Percentiles rank a stretch among this genome's conserved stretches.
Conservation (phyloP, 1,284 basidiomycete genomes). For the Ustilago vetiveriae region DNA sequence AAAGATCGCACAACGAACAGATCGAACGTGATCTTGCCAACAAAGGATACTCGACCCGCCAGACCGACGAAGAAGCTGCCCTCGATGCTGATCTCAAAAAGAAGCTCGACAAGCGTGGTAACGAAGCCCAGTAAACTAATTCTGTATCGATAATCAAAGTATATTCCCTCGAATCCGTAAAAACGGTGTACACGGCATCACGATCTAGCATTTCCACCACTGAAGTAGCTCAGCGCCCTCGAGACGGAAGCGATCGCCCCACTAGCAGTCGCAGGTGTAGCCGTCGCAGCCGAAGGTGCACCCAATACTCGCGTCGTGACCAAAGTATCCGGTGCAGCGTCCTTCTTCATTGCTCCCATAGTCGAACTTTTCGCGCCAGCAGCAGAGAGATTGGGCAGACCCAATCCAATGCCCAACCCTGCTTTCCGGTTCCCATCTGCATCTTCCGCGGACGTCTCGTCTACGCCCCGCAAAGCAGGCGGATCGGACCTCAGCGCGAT, state of each 20-base stretch:
- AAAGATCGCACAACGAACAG: constrained; percentile 32
- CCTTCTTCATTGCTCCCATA: constrained; percentile 5
- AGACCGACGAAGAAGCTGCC: constrained; percentile 21
- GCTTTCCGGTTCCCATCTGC: constrained; percentile 3
- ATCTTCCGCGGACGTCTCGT: background rate
- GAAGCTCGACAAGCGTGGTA: constrained; percentile 45
- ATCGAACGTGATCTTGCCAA: constrained; percentile 36
- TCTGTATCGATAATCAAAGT: background rate
- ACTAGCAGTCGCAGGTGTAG: constrained; percentile 20
- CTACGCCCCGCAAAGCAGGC: background rate
- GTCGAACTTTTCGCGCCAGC: background rate
- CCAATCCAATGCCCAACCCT: constrained; percentile 24
- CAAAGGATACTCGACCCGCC: constrained; percentile 40
- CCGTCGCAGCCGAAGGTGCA: constrained; percentile 9
- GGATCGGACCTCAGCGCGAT: constrained; percentile 26
- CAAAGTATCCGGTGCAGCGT: constrained; percentile 14
- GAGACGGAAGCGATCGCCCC: constrained; percentile 37
- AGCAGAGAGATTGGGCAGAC: constrained; percentile 9
- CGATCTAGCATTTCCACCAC: constrained; percentile 7
- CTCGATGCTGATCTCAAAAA: constrained; percentile 31
- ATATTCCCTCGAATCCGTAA: too few species aligned
- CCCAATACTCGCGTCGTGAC: constrained; percentile 41
- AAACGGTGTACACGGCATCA: too few species aligned
- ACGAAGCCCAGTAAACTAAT: constrained; percentile 22
- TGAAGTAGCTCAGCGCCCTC: constrained; percentile 41